Evolutionary conservation across 352 stramenopile genomes (phyloP), one percentile per base, ranked within the genome.

Genomic region (Halophytophthora polymorphica): DNA sequence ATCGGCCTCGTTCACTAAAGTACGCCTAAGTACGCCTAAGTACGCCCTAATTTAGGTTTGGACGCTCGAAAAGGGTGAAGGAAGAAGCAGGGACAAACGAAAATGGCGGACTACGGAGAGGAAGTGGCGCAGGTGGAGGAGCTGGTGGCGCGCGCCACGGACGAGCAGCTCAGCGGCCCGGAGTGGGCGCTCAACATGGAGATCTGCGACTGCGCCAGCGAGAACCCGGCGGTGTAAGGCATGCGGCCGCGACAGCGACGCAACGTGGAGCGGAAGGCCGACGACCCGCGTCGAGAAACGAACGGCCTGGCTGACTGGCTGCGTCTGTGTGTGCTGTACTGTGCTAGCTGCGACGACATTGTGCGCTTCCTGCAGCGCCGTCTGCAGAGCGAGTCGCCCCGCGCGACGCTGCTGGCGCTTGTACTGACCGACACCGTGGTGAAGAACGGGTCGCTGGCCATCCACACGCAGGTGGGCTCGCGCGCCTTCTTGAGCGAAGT

Each of bases 131-230:
- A 76, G 25, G 58, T 65, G 14, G 69, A 75, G 50, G 41, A 72
- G 35, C 59, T 92, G 40, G 62, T 92, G 45, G 58, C 69, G 23
- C 68, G 71, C 23, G 78, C 82, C n/a, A 90, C 79, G 37, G 73
- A 68, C 29, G 62, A 75, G 50, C 21, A 62, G 15, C 69, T 90
- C 12, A 41, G 46, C 12, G 72, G 61, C 0, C 76, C 82, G 14
- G 77, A 90, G 40, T 92, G 82, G 82, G 62, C 79, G 18, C 50
- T 92, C 28, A 92, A 92, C 48, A 75, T 90, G 58, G 71, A 66
- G 12, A 42, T 92, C 19, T 92, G 77, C 45, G 82, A 92, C 60
- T 66, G 71, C 11, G 74, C 66, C 13, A 92, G 89, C 56, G 68
- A 68, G 6, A 61, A 82, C 34, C 45, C 57, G 28, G 58, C 61